phyloP scores from a whole-genome alignment of 1,284 basidiomycete species.

The Apiotrichum akiyoshidainum region DNA sequence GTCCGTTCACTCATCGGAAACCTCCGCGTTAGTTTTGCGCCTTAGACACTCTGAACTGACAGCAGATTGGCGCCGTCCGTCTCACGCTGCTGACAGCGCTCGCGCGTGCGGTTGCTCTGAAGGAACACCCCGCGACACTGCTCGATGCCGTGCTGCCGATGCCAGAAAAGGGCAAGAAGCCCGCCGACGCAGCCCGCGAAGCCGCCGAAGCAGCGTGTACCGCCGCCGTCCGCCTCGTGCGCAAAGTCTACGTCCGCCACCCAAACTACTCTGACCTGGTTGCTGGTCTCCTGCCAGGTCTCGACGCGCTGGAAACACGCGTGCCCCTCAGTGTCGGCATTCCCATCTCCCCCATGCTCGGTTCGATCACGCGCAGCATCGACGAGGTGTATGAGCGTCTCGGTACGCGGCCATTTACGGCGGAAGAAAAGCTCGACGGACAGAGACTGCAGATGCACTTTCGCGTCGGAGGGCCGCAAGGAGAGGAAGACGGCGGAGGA shows the following conservation, averaged over 20 bases:
- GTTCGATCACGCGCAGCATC: conserved; percentile 67
- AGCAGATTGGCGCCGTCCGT: conserved; percentile 78
- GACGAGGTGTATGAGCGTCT: conserved; percentile 76
- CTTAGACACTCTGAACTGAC: conserved; percentile 59
- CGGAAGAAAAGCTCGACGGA: conserved; percentile 81
- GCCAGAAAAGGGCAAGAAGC: conserved; percentile 40
- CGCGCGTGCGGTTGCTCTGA: conserved; percentile 73
- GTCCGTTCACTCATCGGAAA: conserved; percentile 77
- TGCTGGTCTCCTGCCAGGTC: conserved; percentile 63
- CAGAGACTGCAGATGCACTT: conserved; percentile 83
- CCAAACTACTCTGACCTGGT: conserved; percentile 82
- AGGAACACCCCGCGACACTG: conserved; percentile 44
- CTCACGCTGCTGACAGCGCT: conserved; percentile 77
- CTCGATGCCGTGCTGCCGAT: conserved; percentile 51
- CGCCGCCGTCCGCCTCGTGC: conserved; percentile 63
- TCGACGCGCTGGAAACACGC: conserved; percentile 61
- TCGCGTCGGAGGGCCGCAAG: conserved; percentile 42
- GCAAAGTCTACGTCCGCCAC: conserved; percentile 78
- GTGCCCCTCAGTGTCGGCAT: conserved; percentile 72
- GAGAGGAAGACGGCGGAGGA: conserved; percentile 47
- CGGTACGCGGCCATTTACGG: conserved; percentile 64
- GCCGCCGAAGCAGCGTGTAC: conserved; percentile 56
- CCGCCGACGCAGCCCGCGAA: conserved; percentile 54
- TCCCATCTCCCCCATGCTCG: conserved; percentile 55
- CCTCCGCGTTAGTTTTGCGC: conserved; percentile 60